Evolutionary conservation across 768 basidiomycete species (phyloP).

Genomic region (Boletus fagicola): DNA sequence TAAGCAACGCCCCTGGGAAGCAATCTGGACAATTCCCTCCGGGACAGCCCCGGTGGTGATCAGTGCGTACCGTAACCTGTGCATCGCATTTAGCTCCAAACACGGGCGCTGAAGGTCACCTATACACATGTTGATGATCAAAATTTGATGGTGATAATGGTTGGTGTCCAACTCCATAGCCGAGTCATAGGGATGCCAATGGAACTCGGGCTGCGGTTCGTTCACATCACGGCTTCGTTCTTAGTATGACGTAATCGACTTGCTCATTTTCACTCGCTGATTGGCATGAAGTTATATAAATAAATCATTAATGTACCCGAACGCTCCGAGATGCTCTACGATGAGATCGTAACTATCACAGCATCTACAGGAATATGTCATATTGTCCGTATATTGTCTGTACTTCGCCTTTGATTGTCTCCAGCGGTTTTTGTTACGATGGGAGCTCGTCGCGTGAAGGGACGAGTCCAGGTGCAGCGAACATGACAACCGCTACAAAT

Average conservation of each 20-base stretch:
- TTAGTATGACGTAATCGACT: neutral
- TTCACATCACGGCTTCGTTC: neutral
- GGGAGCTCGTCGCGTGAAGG: constrained; percentile 31
- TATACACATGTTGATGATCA: neutral
- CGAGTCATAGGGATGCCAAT: no score
- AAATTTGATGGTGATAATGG: neutral
- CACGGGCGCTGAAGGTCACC: neutral
- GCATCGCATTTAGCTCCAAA: neutral
- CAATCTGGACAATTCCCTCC: neutral
- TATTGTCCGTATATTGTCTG: neutral
- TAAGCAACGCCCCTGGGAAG: neutral
- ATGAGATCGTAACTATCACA: neutral
- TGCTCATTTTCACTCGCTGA: neutral
- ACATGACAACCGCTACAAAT: constrained; percentile 31
- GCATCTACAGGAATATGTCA: neutral
- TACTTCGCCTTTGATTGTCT: neutral
- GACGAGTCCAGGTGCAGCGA: constrained; percentile 33
- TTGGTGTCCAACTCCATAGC: no score
- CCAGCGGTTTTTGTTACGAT: constrained; percentile 4
- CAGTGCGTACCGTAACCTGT: neutral
- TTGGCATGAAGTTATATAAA: neutral
- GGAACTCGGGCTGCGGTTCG: neutral
- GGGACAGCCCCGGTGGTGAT: neutral
- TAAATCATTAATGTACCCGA: neutral
- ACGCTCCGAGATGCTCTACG: neutral